Percentiles rank a stretch among this genome's conserved stretches.
Conservation (phyloP, 805 yeast genomes). For the Millerozyma miso region DNA sequence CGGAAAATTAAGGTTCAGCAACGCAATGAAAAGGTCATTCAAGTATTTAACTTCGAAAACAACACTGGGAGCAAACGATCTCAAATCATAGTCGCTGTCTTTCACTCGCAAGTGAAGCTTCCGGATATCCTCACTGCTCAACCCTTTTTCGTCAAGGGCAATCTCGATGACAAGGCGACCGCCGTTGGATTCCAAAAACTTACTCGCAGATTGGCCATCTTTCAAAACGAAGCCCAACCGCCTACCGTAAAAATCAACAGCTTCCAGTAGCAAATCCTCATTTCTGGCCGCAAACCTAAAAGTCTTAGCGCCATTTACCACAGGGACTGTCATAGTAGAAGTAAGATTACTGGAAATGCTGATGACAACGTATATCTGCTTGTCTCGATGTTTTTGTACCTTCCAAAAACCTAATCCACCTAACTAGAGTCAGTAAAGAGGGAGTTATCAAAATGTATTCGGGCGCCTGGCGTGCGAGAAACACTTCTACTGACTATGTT, state of each 20-base stretch:
- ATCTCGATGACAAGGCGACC: constrained; percentile 19
- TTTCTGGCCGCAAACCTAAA: constrained; percentile 52
- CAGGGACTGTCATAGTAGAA: constrained; percentile 23
- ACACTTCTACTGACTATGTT: background rate
- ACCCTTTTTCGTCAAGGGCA: constrained; percentile 12
- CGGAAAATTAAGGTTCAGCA: constrained; percentile 26
- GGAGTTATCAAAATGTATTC: background rate
- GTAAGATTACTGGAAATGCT: background rate
- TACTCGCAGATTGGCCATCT: constrained; percentile 14
- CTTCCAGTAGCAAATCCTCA: constrained; percentile 35
- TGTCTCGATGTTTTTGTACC: background rate
- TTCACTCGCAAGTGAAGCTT: constrained; percentile 10
- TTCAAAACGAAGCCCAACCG: constrained; percentile 31
- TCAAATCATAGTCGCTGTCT: constrained; percentile 42
- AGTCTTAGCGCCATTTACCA: constrained; percentile 56
- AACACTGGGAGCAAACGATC: constrained; percentile 40
- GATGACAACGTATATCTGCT: background rate
- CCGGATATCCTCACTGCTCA: constrained; percentile 15
- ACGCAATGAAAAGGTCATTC: constrained; percentile 29
- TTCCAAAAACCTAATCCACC: background rate
- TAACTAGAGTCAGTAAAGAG: background rate
- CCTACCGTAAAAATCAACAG: constrained; percentile 55
- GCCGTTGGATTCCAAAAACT: constrained; percentile 20
- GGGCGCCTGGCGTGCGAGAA: background rate
- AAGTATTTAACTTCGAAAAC: constrained; percentile 46